Conservation (phyloP, 805 yeast genomes). For the Suhomyces tanzawaensis region DNA sequence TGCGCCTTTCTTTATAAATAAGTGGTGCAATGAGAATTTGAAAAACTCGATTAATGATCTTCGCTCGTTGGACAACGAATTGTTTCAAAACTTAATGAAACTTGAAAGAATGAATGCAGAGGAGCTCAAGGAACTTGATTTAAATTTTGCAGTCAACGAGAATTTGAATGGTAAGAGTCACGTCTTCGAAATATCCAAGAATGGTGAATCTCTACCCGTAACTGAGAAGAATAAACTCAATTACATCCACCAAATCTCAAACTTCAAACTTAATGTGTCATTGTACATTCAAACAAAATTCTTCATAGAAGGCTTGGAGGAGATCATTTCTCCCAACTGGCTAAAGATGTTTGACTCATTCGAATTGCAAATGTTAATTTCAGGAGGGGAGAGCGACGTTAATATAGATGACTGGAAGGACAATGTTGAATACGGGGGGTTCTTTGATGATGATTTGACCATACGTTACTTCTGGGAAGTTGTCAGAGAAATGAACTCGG, state of each 20-base stretch:
- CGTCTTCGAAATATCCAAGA: slow-evolving; percentile 54
- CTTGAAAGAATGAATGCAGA: slow-evolving; percentile 52
- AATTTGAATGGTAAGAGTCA: slow-evolving; percentile 35
- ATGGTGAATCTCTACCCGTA: slow-evolving; percentile 61
- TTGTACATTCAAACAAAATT: slow-evolving; percentile 56
- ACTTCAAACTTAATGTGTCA: slow-evolving; percentile 69
- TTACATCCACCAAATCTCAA: slow-evolving; percentile 74
- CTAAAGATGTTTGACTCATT: slow-evolving; percentile 77
- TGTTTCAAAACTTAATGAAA: slow-evolving; percentile 64
- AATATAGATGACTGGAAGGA: slow-evolving; percentile 65
- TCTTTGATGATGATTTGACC: slow-evolving; percentile 52
- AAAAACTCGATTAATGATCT: slow-evolving; percentile 78
- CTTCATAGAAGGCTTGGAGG: slow-evolving; percentile 69
- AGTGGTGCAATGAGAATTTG: slow-evolving; percentile 53
- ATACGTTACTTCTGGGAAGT: slow-evolving; percentile 72
- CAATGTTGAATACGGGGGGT: slow-evolving; percentile 70
- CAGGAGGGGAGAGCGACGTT: slow-evolving; percentile 70
- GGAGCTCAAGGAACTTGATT: slow-evolving; percentile 57
- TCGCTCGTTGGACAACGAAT: slow-evolving; percentile 61
- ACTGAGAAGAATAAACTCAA: slow-evolving; percentile 59
- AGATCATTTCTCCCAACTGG: slow-evolving; percentile 72
- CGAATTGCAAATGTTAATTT: slow-evolving; percentile 75
- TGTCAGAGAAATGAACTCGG: slow-evolving; percentile 59
- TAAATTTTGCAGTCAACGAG: slow-evolving; percentile 66
- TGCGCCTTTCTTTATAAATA: slow-evolving; percentile 78